Conservation (phyloP, 169 alveolate species). For the Neospora caninum region DNA sequence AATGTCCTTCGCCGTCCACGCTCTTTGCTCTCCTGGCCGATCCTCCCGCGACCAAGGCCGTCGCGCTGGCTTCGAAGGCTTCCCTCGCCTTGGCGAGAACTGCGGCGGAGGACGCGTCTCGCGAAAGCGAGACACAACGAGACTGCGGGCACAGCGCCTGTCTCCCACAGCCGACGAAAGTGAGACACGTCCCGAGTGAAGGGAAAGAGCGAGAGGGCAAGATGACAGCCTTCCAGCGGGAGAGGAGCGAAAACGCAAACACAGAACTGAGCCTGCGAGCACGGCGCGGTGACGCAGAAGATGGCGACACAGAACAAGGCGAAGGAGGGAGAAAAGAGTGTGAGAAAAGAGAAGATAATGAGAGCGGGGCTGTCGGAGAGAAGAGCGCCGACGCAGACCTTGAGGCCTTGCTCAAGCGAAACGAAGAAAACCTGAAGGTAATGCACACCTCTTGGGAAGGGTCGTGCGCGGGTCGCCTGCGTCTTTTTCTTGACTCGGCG, state of each 20-base stretch:
- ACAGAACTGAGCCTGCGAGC: too few relatives aligned
- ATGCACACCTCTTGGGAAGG: too few relatives aligned
- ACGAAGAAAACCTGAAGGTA: conserved; percentile 23
- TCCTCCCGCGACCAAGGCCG: background rate
- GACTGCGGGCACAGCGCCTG: background rate
- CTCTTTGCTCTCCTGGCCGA: background rate
- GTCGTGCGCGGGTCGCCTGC: too few relatives aligned
- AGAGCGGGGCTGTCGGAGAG: background rate
- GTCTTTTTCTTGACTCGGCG: too few relatives aligned
- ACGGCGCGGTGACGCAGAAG: background rate
- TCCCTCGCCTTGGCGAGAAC: background rate
- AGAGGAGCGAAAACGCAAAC: too few relatives aligned
- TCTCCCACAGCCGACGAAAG: too few relatives aligned
- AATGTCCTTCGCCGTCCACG: background rate
- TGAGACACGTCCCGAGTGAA: too few relatives aligned
- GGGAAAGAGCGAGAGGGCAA: too few relatives aligned
- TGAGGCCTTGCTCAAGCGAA: background rate
- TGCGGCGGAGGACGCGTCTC: background rate
- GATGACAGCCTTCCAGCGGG: background rate
- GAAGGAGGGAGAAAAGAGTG: background rate
- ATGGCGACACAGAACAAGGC: background rate
- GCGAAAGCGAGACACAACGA: background rate
- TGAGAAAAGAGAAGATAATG: background rate
- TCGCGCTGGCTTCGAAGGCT: background rate
- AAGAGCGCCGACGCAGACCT: background rate